phyloP scores from a whole-genome alignment of 768 basidiomycete genomes.

The Hysterangium stoloniferum region DNA sequence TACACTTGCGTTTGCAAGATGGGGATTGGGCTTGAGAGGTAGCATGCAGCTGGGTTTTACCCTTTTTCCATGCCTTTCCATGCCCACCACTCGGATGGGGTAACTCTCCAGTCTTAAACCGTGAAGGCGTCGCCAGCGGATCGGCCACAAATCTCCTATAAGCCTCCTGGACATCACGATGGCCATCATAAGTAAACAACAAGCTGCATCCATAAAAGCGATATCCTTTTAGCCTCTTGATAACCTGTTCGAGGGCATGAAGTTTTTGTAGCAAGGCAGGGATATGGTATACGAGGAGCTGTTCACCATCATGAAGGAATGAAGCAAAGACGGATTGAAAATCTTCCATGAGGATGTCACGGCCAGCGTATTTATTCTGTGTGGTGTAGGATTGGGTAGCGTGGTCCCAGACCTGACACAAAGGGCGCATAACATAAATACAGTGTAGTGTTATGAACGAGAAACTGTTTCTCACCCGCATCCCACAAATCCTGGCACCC shows the following conservation, averaged over 20 bases:
- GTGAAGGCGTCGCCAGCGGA: too few relatives aligned
- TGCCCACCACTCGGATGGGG: too few relatives aligned
- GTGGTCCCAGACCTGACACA: slow-evolving; percentile 82
- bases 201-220: slow-evolving; percentile 97
- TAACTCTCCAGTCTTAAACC: too few relatives aligned
- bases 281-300: slow-evolving; percentile 84
- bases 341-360: slow-evolving; percentile 79
- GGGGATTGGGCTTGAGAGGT: too few relatives aligned
- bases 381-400: slow-evolving; percentile 76
- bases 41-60: too few relatives aligned
- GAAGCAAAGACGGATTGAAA: slow-evolving; percentile 79
- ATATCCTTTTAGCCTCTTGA: slow-evolving; percentile 86
- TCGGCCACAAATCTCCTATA: slow-evolving; percentile 57
- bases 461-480: slow-evolving; percentile 65
- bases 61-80: too few relatives aligned
- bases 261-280: slow-evolving; percentile 86
- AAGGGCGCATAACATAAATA: slow-evolving; percentile 9
- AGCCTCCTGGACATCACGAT: slow-evolving; percentile 75
- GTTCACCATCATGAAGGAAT: slow-evolving; percentile 81
- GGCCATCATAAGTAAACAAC: slow-evolving; percentile 95
- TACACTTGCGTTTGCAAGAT: too few relatives aligned
- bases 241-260: slow-evolving; percentile 87
- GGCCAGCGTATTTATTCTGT: slow-evolving; percentile 95
- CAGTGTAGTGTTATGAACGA: background rate
- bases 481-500: slow-evolving; percentile 93